Evolutionary conservation across 176 grass and related monocot species (phyloP).

Genomic region (Cenchrus purpureus): DNA sequence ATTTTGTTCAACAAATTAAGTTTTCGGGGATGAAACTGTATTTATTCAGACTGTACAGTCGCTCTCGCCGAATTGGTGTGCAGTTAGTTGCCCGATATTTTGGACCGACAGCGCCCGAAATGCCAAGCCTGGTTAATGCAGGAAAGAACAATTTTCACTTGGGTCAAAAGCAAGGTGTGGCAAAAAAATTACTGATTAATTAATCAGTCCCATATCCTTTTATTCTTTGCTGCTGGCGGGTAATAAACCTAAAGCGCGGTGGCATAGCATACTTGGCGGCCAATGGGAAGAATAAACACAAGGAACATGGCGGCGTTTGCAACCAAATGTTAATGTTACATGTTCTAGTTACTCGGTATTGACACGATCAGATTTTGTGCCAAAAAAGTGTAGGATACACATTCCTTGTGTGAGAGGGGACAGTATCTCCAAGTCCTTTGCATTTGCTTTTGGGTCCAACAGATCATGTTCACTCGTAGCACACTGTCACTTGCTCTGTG

Average conservation of each 20-base stretch:
- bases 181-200: neutral
- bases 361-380: neutral
- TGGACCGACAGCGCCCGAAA: neutral
- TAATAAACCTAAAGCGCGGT: slow-evolving; percentile 20
- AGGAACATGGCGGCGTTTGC: neutral
- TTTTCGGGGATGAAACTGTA: neutral
- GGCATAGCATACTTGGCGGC: neutral
- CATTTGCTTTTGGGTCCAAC: neutral
- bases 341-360: neutral
- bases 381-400: neutral
- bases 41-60: neutral
- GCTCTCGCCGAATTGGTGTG: neutral
- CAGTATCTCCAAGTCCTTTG: neutral
- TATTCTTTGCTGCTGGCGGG: slow-evolving; percentile 26
- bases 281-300: slow-evolving; percentile 12
- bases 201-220: neutral
- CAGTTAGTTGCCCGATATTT: neutral
- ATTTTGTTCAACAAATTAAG: neutral
- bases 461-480: slow-evolving; percentile 1
- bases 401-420: neutral
- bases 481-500: neutral
- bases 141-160: slow-evolving; percentile 34
- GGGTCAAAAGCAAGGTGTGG: neutral
- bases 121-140: slow-evolving; percentile 6
- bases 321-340: neutral